These are phyloP conservation scores for Solanum ossicruentum DNA, from an alignment of 257 asterid species.

Conservation along the genomic window DNA sequence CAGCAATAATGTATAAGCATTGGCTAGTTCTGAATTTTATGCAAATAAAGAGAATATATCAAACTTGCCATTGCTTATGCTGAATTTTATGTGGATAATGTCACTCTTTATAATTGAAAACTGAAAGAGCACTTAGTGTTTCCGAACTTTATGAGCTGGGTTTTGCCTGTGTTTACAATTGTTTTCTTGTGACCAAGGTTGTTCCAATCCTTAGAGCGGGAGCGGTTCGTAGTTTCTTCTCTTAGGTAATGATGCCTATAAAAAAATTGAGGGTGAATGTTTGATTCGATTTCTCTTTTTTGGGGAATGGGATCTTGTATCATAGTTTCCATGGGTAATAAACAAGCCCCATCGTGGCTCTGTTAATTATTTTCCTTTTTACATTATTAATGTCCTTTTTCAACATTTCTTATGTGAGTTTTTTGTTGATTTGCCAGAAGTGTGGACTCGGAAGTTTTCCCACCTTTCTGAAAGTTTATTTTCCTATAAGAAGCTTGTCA, in stretches of 20 bases:
- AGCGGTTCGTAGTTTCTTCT: background rate
- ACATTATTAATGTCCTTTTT: background rate
- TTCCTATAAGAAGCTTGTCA: too few relatives aligned
- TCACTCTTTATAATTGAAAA: background rate
- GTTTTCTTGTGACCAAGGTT: background rate
- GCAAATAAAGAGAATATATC: background rate
- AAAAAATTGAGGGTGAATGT: background rate
- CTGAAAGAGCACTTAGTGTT: background rate
- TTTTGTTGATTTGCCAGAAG: constrained; percentile 33
- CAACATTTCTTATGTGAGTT: background rate
- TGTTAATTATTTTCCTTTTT: background rate
- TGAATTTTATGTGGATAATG: background rate
- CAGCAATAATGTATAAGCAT: background rate
- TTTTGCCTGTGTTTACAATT: background rate
- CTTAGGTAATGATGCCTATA: background rate
- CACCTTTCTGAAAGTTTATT: too few relatives aligned
- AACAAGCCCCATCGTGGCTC: background rate
- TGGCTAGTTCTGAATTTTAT: background rate
- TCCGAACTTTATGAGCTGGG: background rate
- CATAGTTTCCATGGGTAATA: background rate
- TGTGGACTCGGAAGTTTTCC: too few relatives aligned
- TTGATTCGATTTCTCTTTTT: background rate
- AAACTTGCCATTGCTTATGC: background rate
- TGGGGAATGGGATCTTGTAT: background rate
- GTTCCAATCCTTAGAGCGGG: background rate